Base-by-base conservation (phyloP, 2,329 filamentous ascomycete genomes). In the Didymella keratinophila region DNA sequence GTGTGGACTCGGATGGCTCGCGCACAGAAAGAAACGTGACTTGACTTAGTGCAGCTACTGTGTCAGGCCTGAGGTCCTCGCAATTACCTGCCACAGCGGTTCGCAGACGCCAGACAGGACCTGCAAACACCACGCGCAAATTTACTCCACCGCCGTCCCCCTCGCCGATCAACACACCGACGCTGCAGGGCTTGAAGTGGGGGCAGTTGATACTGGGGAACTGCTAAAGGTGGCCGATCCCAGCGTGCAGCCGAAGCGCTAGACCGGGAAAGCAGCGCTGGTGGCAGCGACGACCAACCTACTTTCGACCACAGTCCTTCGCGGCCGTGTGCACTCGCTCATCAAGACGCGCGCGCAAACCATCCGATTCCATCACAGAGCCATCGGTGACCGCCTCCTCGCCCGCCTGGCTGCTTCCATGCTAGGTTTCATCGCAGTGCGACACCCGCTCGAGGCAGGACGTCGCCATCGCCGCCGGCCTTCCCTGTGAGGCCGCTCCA, bases 391-490 rank as follows among this genome's bases (percentile, higher is more conserved):
- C 59, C 66, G 62, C 62, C 65, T 75, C 64, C 60, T 50, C 62
- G 63, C 65, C 66, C 65, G 62, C 64, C 61, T 61, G 65, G 69
- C 72, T 70, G 60, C 71, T 75, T 74, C 73, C 72, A 78, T 77
- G 74, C 72, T 73, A 69, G 67, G 65, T 74, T 73, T 71, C 65
- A 72, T 61, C 64, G 68, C 67, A 66, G 70, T 66, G 73, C 76
- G 76, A 76, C 68, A 72, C 72, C 72, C 73, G 75, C 72, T 75
- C 73, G 74, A 76, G 74, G 75, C 72, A 72, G 72, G 75, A 75
- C 70, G 75, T 71, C 71, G 72, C 71, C 71, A 68, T 65, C 69
- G 69, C 67, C 75, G 73, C 75, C 76, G 62, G 73, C 70, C 67
- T 63, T 64, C 63, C 63, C 70, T 71, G 70, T 74, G 71, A 76